phyloP scores from a whole-genome alignment of 2,329 filamentous ascomycete species.

The Rosellinia necatrix region DNA sequence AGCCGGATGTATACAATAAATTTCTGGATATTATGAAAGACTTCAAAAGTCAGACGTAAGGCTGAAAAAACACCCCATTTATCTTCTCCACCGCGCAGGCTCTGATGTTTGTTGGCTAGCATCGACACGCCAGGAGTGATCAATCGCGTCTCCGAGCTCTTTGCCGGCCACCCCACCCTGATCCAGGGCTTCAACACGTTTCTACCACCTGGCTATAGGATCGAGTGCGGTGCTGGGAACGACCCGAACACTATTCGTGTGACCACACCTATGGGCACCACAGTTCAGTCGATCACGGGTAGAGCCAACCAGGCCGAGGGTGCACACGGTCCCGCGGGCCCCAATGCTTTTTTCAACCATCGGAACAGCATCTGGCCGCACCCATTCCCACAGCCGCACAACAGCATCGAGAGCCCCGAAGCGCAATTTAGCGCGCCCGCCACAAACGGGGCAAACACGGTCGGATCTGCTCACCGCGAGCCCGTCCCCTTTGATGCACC shows the following conservation, averaged over 20 bases:
- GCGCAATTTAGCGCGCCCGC: conserved; percentile 63
- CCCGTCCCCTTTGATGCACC: conserved; percentile 41
- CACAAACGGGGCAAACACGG: conserved; percentile 54
- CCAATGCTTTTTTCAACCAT: conserved; percentile 53
- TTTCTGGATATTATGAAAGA: conserved; percentile 99
- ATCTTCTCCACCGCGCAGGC: conserved; percentile 19
- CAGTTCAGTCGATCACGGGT: conserved; percentile 80
- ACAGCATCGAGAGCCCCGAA: conserved; percentile 67
- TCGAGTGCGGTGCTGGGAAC: conserved; percentile 91
- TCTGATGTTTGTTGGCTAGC: conserved; percentile 48
- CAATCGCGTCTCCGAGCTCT: conserved; percentile 91
- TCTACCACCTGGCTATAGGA: conserved; percentile 90
- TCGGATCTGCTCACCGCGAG: conserved; percentile 48
- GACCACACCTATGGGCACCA: conserved; percentile 97
- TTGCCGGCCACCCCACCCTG: conserved; percentile 90
- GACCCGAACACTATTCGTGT: conserved; percentile 96
- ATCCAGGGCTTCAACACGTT: conserved; percentile 99
- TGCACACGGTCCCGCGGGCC: conserved; percentile 43
- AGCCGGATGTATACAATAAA: conserved; percentile 95
- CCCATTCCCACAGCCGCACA: conserved; percentile 58
- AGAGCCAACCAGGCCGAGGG: conserved; percentile 54
- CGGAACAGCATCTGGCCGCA: conserved; percentile 60
- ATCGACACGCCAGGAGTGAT: conserved; percentile 98
- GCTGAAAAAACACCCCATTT: conserved; percentile 31
- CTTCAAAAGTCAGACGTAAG: conserved; percentile 95